Conservation (phyloP, 208 protist species). For the Acanthamoeba triangularis region DNA sequence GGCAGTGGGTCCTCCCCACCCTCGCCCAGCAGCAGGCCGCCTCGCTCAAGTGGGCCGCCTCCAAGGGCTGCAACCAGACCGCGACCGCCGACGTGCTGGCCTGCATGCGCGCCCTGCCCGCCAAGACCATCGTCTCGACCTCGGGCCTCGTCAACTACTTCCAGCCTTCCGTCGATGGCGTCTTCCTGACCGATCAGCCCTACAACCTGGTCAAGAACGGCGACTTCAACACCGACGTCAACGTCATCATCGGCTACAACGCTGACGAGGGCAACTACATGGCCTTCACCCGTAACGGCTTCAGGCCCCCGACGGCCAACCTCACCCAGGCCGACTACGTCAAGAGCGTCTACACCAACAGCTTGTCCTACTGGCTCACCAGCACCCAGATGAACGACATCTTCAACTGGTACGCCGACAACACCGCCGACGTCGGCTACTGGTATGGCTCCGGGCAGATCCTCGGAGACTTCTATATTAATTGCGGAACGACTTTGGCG, state of each 20-base stretch:
- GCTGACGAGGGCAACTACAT: slow-evolving; percentile 79
- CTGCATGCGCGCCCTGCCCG: not conserved
- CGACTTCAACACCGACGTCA: not conserved
- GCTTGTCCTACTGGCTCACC: no score
- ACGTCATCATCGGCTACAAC: slow-evolving; percentile 80
- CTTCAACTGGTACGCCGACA: not conserved
- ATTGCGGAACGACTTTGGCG: slow-evolving; percentile 49
- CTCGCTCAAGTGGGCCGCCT: not conserved
- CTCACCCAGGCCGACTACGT: slow-evolving; percentile 37
- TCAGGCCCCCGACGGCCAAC: not conserved
- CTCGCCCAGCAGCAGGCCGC: not conserved
- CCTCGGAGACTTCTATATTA: slow-evolving; percentile 79
- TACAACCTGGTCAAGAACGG: not conserved
- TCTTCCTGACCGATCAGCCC: not conserved
- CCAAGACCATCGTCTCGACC: not conserved
- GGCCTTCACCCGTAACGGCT: slow-evolving; percentile 69
- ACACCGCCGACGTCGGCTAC: not conserved
- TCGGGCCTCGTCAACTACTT: slow-evolving; percentile 64
- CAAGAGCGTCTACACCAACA: not conserved
- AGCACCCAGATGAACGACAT: no score
- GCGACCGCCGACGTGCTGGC: not conserved
- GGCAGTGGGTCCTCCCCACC: slow-evolving; percentile 77
- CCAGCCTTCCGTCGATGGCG: slow-evolving; percentile 66
- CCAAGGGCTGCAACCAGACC: not conserved
- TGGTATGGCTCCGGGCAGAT: slow-evolving; percentile 75